These are phyloP conservation scores for Pelargonium exstipulatum DNA, from an alignment of 441 rosid species.

Conservation along the genomic window DNA sequence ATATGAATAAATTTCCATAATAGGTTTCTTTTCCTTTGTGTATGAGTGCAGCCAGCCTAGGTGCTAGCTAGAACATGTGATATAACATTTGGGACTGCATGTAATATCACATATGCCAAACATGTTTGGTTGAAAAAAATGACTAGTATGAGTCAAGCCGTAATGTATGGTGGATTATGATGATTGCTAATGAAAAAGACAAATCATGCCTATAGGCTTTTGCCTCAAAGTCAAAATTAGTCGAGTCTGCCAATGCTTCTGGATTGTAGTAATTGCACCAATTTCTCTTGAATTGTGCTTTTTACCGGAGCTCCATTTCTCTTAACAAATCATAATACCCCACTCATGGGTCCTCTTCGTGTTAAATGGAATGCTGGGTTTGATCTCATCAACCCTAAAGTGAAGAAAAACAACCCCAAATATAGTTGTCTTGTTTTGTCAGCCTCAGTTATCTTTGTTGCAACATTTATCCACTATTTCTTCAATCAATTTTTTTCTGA, in stretches of 20 bases:
- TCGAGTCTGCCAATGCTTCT: not conserved
- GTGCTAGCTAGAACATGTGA: not conserved
- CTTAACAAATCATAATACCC: not conserved
- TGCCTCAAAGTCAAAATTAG: not conserved
- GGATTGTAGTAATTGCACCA: not conserved
- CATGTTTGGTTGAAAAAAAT: not conserved
- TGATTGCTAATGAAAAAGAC: not conserved
- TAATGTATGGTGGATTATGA: not conserved
- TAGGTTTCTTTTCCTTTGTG: not conserved
- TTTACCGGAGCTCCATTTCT: not conserved
- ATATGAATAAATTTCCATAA: not conserved
- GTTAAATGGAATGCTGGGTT: not conserved
- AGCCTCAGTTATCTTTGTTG: not conserved
- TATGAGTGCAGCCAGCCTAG: not conserved
- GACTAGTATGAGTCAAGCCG: not conserved
- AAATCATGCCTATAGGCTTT: not conserved
- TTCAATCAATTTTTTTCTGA: not conserved
- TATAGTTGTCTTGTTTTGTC: not conserved
- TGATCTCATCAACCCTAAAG: not conserved
- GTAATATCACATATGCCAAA: not conserved
- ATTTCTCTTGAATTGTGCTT: not conserved
- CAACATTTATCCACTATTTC: slow-evolving; percentile 8
- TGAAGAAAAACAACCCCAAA: not conserved
- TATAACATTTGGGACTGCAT: not conserved
- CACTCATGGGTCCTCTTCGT: not conserved